These are phyloP conservation scores for Maudiozyma humilis DNA, from an alignment of 1,139 yeast genomes.

Conservation along the genomic window DNA sequence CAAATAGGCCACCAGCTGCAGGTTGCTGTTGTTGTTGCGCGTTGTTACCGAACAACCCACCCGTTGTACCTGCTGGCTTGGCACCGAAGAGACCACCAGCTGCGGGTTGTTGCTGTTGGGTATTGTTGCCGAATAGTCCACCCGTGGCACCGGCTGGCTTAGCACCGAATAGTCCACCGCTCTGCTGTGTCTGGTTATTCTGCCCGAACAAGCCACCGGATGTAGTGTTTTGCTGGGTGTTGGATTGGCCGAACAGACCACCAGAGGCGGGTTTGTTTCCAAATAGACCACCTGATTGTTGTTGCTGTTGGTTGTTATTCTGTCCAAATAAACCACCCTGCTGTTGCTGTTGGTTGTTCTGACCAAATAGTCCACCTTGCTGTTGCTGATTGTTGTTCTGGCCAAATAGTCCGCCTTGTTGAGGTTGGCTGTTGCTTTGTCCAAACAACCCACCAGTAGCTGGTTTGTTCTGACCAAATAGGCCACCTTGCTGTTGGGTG, in stretches of 20 bases:
- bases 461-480: slow-evolving; percentile 28
- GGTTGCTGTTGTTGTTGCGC: slow-evolving; percentile 11
- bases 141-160: slow-evolving; percentile 9
- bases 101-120: slow-evolving; percentile 12
- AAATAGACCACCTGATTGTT: slow-evolving; percentile 25
- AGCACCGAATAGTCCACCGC: slow-evolving; percentile 33
- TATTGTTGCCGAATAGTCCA: slow-evolving; percentile 15
- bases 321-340: slow-evolving; percentile 13
- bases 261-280: slow-evolving; percentile 21
- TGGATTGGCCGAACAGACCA: slow-evolving; percentile 20
- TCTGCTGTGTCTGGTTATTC: slow-evolving; percentile 11
- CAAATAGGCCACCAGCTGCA: slow-evolving; percentile 23
- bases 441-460: slow-evolving; percentile 20
- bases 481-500: slow-evolving; percentile 19
- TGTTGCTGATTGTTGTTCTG: slow-evolving; percentile 2
- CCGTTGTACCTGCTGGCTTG: slow-evolving; percentile 5
- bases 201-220: slow-evolving; percentile 10
- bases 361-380: slow-evolving; percentile 29
- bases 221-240: neutral
- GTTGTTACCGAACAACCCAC: slow-evolving; percentile 15
- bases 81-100: slow-evolving; percentile 32
- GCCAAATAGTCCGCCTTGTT: slow-evolving; percentile 1
- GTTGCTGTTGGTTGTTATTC: slow-evolving; percentile 10
- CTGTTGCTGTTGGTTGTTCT: slow-evolving; percentile 12
- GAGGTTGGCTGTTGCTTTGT: slow-evolving; percentile 4